Base-by-base conservation (phyloP, 2,329 filamentous ascomycete species). In the Dendryphion nanum region DNA sequence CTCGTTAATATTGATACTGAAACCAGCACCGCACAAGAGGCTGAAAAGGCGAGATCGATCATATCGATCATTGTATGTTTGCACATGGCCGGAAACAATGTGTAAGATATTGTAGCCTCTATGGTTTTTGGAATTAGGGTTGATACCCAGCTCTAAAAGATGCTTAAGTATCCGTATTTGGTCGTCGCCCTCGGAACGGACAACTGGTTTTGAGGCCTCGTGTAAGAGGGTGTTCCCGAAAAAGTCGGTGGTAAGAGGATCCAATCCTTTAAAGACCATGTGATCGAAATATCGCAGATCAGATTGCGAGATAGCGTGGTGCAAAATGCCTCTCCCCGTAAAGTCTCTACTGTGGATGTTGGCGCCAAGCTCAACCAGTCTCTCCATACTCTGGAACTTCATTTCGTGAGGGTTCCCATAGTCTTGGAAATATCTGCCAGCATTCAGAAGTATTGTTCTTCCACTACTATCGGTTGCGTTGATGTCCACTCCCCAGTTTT, bases 401-500 rank as follows among this genome's bases (percentile, higher is more conserved):
- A 26, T 26, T n/a, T n/a, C n/a, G n/a, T n/a, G n/a, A n/a, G n/a
- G n/a, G n/a, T n/a, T n/a, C n/a, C n/a, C n/a, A n/a, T n/a, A n/a
- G n/a, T n/a, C n/a, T n/a, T n/a, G n/a, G n/a, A n/a, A n/a, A n/a
- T n/a, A n/a, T n/a, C n/a, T n/a, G n/a, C n/a, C n/a, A n/a, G n/a
- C n/a, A n/a, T n/a, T n/a, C n/a, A n/a, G n/a, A n/a, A n/a, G n/a
- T n/a, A n/a, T n/a, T n/a, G n/a, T n/a, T n/a, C n/a, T n/a, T n/a
- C 38, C 41, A 33, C 6, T 35, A 12, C 4, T 37, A 35, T 33
- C 47, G 55, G 6, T 45, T 18, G 37, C 47, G 33, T 60, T 41
- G 13, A 56, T 29, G 30, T 63, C 45, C 3, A 50, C 55, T n/a
- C n/a, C n/a, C n/a, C n/a, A n/a, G n/a, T n/a, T n/a, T 6, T 53